Percentiles rank a stretch among this genome's conserved stretches.
Conservation (phyloP, 805 yeast genomes). For the Jamesozyma rosinii region DNA sequence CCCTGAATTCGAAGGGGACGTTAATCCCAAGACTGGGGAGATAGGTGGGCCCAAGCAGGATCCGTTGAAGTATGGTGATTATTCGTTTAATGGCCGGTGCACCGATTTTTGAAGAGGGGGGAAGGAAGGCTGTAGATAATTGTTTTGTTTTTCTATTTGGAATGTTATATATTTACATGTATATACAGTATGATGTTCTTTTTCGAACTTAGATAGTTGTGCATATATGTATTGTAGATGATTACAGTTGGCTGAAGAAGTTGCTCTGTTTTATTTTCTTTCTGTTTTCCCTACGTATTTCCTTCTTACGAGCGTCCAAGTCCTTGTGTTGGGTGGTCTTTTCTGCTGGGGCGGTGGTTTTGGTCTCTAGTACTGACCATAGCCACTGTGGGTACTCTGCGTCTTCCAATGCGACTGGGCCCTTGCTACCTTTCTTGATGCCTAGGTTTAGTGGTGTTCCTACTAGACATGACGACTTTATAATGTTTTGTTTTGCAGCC, state of each 20-base stretch:
- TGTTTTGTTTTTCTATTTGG: neutral
- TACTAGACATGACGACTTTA: conserved; percentile 48
- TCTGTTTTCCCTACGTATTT: conserved; percentile 59
- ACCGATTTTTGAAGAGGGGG: conserved; percentile 77
- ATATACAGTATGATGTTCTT: too few species aligned
- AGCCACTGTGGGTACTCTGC: conserved; percentile 90
- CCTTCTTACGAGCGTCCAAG: conserved; percentile 57
- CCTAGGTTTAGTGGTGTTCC: conserved; percentile 69
- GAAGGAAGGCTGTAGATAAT: too few species aligned
- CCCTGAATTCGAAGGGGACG: conserved; percentile 93
- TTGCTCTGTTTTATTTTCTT: conserved; percentile 66
- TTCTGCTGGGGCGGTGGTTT: conserved; percentile 27
- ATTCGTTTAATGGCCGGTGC: conserved; percentile 92
- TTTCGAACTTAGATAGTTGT: too few species aligned
- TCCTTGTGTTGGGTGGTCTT: conserved; percentile 53
- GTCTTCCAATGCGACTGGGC: conserved; percentile 81
- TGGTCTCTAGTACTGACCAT: conserved; percentile 66
- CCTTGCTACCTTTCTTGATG: conserved; percentile 71
- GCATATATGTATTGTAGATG: neutral
- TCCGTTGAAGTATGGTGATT: conserved; percentile 84
- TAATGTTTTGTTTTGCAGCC: neutral
- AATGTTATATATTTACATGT: conserved; percentile 6
- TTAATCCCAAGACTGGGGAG: conserved; percentile 90
- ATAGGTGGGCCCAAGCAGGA: conserved; percentile 97
- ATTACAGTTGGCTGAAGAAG: conserved; percentile 35